These are phyloP conservation scores for Phytopythium vexans DNA, from an alignment of 352 stramenopile genomes.

Conservation along the genomic window DNA sequence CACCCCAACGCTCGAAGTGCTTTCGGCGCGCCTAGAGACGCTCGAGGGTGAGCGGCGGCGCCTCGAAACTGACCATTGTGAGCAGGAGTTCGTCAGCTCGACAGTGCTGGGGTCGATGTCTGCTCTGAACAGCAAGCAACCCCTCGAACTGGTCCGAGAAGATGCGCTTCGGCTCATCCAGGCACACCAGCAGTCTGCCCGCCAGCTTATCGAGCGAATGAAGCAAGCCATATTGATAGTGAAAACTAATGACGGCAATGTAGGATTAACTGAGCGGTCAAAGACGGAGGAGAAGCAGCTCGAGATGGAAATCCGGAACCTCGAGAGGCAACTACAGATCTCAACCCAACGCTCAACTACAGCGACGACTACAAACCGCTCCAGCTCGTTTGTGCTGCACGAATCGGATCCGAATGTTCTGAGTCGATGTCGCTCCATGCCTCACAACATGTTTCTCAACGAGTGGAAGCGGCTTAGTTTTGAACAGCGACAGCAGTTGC, in stretches of 20 bases:
- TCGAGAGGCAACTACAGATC: constrained; percentile 9
- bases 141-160: constrained; percentile 32
- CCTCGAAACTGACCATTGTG: constrained; percentile 24
- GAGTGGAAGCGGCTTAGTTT: constrained; percentile 24
- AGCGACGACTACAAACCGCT: no score
- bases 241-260: constrained; percentile 9
- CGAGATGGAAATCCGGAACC: constrained; percentile 14
- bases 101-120: constrained; percentile 7
- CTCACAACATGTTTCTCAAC: constrained; percentile 19
- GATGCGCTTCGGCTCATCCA: constrained; percentile 31
- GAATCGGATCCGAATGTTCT: constrained; percentile 9
- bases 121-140: neutral
- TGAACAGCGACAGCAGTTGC: constrained; percentile 20
- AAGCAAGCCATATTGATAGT: constrained; percentile 34
- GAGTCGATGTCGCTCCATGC: constrained; percentile 28
- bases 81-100: constrained; percentile 29
- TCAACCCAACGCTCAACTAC: neutral
- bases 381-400: no score
- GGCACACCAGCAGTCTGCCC: constrained; percentile 19
- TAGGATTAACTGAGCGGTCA: neutral
- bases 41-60: constrained; percentile 31
- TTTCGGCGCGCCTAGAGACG: constrained; percentile 18
- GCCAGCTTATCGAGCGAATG: constrained; percentile 17
- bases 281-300: constrained; percentile 14
- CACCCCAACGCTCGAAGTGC: constrained; percentile 7